phyloP scores from a whole-genome alignment of 108 stramenopile genomes.

The Cylindrotheca fusiformis region DNA sequence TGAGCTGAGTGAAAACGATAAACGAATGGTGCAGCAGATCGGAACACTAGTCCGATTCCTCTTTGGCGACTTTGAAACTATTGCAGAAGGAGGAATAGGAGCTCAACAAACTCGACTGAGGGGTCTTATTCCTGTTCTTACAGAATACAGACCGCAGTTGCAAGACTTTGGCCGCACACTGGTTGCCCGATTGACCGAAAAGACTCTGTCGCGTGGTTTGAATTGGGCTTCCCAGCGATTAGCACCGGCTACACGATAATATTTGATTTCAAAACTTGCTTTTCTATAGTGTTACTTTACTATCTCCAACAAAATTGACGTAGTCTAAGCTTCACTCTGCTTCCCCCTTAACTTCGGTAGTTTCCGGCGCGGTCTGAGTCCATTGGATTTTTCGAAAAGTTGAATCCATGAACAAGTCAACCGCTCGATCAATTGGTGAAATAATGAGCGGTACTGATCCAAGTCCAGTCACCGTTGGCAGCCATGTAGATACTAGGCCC shows the following conservation, averaged over 20 bases:
- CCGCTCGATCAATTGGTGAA: conserved; percentile 65
- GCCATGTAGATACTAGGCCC: conserved; percentile 52
- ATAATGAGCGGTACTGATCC: conserved; percentile 74
- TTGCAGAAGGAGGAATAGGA: conserved; percentile 18
- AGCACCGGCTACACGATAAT: conserved; percentile 4
- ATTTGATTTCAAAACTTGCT: no score
- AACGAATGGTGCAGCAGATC: conserved; percentile 72
- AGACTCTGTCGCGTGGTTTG: conserved; percentile 63
- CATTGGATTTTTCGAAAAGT: conserved; percentile 41
- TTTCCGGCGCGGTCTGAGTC: neutral
- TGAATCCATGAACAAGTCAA: conserved; percentile 63
- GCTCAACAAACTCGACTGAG: conserved; percentile 42
- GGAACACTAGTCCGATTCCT: conserved; percentile 72
- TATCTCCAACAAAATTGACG: no score
- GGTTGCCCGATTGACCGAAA: conserved; percentile 69
- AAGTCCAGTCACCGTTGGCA: conserved; percentile 62
- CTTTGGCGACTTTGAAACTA: conserved; percentile 72
- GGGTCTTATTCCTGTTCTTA: conserved; percentile 62
- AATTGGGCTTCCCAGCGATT: conserved; percentile 56
- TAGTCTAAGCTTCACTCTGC: no score
- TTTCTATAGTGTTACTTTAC: no score
- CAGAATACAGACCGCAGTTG: conserved; percentile 72
- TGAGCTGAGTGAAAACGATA: conserved; percentile 55
- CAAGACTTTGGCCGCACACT: conserved; percentile 67
- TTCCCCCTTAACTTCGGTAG: no score